phyloP scores from a whole-genome alignment of 2,329 filamentous ascomycete genomes.

The Cladophialophora exuberans region DNA sequence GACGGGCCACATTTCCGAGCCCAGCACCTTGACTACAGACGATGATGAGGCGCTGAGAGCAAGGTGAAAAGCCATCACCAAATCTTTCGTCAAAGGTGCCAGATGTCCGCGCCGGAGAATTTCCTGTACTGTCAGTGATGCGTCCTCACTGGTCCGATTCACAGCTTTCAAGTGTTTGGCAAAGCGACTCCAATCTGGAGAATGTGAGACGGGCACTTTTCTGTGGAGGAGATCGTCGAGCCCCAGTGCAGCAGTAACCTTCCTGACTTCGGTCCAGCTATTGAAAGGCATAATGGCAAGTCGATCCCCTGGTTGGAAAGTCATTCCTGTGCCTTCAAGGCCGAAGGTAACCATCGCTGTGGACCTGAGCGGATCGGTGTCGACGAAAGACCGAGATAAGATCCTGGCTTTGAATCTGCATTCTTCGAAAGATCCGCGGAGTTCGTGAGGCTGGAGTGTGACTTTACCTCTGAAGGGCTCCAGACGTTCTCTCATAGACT shows the following conservation, averaged over 20 bases:
- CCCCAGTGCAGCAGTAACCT: slow-evolving; percentile 20
- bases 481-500: slow-evolving; percentile 24
- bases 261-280: slow-evolving; percentile 21
- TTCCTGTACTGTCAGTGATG: slow-evolving; percentile 19
- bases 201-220: slow-evolving; percentile 9
- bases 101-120: slow-evolving; percentile 23
- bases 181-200: slow-evolving; percentile 18
- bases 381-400: slow-evolving; percentile 18
- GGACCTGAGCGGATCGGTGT: slow-evolving; percentile 12
- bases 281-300: slow-evolving; percentile 24
- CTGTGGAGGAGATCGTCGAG: slow-evolving; percentile 17
- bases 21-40: slow-evolving; percentile 15
- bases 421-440: slow-evolving; percentile 22
- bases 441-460: slow-evolving; percentile 18
- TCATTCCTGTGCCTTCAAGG: slow-evolving; percentile 21
- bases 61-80: slow-evolving; percentile 19
- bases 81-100: slow-evolving; percentile 19
- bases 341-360: slow-evolving; percentile 23
- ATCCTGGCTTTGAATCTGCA: slow-evolving; percentile 25
- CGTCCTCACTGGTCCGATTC: background rate
- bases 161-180: slow-evolving; percentile 19
- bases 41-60: slow-evolving; percentile 22
- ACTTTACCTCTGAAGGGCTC: slow-evolving; percentile 24
- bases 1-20: slow-evolving; percentile 24
- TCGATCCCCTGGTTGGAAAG: slow-evolving; percentile 23